Evolutionary conservation across 2,329 filamentous ascomycete genomes (phyloP).

Genomic region (Aspergillus bombycis): DNA sequence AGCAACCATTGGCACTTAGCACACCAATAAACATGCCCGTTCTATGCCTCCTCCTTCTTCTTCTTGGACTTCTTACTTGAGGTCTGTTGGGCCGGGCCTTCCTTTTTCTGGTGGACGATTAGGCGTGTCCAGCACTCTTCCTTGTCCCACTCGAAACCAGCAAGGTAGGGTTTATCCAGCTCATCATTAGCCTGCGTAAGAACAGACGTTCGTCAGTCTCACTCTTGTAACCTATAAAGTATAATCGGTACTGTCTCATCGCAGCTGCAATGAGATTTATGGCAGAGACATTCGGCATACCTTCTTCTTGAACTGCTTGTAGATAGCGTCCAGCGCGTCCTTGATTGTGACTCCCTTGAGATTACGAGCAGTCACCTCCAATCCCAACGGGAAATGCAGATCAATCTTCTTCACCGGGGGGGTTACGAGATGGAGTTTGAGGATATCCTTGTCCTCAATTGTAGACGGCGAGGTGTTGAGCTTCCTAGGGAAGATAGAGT

Average conservation of each 20-base stretch:
- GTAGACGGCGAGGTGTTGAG: conserved; percentile 81
- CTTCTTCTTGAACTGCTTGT: conserved; percentile 97
- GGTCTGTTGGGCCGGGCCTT: conserved; percentile 56
- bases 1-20: conserved; percentile 1
- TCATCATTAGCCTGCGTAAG: conserved; percentile 78
- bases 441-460: conserved; percentile 79
- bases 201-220: not conserved
- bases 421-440: conserved; percentile 78
- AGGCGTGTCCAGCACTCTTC: conserved; percentile 88
- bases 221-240: not conserved
- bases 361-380: conserved; percentile 87
- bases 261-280: not conserved
- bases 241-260: not conserved
- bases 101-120: conserved; percentile 81
- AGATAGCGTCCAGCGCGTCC: conserved; percentile 90
- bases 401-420: conserved; percentile 94
- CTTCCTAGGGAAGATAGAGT: conserved; percentile 65
- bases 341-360: conserved; percentile 95
- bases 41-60: conserved; percentile 48
- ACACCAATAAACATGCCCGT: not conserved
- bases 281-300: conserved; percentile 54
- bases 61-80: conserved; percentile 67
- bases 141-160: conserved; percentile 95
- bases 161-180: conserved; percentile 81
- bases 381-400: conserved; percentile 84